phyloP scores from a whole-genome alignment of 305 asterid genomes.

The Fraxinus albicans region DNA sequence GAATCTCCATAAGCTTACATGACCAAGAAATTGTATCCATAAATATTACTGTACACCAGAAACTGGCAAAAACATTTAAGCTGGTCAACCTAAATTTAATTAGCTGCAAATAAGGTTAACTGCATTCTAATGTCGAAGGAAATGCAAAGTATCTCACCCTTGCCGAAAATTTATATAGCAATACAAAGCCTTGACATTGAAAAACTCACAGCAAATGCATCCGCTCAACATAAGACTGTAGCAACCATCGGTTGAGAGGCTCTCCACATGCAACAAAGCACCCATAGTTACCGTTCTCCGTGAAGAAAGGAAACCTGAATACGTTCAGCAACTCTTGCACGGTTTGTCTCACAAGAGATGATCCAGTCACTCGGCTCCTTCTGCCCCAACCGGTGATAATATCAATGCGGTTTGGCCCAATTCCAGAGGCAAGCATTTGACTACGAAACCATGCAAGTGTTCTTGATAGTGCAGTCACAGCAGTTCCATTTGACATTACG shows the following conservation, averaged over 20 bases:
- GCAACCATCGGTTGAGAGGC: slow-evolving; percentile 76
- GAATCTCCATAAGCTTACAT: not conserved
- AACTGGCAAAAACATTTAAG: not conserved
- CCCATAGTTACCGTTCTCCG: slow-evolving; percentile 76
- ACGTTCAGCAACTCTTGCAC: slow-evolving; percentile 66
- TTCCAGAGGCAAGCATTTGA: slow-evolving; percentile 66
- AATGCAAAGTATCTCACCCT: not conserved
- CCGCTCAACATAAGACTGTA: slow-evolving; percentile 80
- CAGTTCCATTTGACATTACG: slow-evolving; percentile 95
- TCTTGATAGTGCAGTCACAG: slow-evolving; percentile 86
- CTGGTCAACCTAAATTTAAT: not conserved
- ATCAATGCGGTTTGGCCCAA: slow-evolving; percentile 68
- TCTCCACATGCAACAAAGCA: slow-evolving; percentile 94
- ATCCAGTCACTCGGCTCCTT: slow-evolving; percentile 83
- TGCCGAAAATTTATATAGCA: slow-evolving; percentile 28
- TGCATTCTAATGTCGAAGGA: not conserved
- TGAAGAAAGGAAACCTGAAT: slow-evolving; percentile 71
- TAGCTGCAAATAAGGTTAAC: not conserved
- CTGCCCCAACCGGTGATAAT: slow-evolving; percentile 97
- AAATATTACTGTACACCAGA: not conserved
- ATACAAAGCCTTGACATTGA: not conserved
- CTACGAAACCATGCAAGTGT: slow-evolving; percentile 82
- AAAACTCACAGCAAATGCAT: slow-evolving; percentile 79
- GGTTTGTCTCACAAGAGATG: slow-evolving; percentile 79
- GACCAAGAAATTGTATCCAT: not conserved